phyloP scores from a whole-genome alignment of 2,329 filamentous ascomycete species.

The Coniochaeta prunicola region DNA sequence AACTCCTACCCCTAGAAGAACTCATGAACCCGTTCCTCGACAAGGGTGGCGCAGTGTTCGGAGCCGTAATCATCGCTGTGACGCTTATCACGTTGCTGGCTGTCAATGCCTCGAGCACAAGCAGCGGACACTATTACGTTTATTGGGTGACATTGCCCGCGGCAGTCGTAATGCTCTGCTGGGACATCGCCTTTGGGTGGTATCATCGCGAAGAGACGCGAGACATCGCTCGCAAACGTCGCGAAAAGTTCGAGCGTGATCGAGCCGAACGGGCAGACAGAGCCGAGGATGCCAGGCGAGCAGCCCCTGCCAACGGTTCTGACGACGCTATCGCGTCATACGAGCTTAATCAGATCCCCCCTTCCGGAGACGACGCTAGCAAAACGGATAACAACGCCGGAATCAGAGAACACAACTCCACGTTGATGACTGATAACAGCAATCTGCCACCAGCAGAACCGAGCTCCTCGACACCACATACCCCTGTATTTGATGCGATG shows the following conservation, averaged over 20 bases:
- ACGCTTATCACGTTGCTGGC: constrained; percentile 60
- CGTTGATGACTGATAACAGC: too few relatives aligned
- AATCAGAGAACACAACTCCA: too few relatives aligned
- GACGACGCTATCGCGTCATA: background rate
- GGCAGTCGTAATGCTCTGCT: constrained; percentile 60
- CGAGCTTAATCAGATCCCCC: too few relatives aligned
- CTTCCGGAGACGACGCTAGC: too few relatives aligned
- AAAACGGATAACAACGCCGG: too few relatives aligned
- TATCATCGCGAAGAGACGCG: constrained; percentile 54
- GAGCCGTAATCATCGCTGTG: constrained; percentile 56
- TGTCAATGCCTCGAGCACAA: constrained; percentile 54
- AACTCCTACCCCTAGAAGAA: constrained; percentile 58
- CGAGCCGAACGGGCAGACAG: constrained; percentile 19
- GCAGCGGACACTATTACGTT: constrained; percentile 47
- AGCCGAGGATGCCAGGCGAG: too few relatives aligned
- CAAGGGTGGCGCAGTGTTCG: constrained; percentile 56
- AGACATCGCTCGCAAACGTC: constrained; percentile 50
- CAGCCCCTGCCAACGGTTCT: background rate
- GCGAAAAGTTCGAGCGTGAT: constrained; percentile 36
- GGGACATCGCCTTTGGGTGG: constrained; percentile 61
- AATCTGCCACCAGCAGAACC: too few relatives aligned
- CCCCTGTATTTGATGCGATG: too few relatives aligned
- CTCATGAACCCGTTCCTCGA: constrained; percentile 72
- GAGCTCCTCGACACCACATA: too few relatives aligned
- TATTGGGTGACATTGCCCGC: constrained; percentile 65